Base-by-base conservation (phyloP, 2,329 filamentous ascomycete species). In the Botrytis galanthina region DNA sequence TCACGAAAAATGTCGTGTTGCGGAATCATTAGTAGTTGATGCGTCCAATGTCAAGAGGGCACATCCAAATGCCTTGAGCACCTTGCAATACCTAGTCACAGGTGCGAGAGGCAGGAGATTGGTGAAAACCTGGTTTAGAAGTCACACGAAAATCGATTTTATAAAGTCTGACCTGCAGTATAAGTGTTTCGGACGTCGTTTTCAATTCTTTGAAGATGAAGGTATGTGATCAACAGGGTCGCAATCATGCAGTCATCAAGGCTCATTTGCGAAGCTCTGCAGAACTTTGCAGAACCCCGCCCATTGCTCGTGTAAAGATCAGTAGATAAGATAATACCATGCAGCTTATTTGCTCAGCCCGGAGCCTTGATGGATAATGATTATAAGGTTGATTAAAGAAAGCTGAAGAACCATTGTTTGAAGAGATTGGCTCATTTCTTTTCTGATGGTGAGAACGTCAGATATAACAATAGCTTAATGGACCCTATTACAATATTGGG, bases 401-500 rank as follows among this genome's bases (percentile, higher is more conserved):
- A 60, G 35, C 29, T 37, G 18, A 46, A 32, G n/a, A 22, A 32
- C 32, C 9, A 44, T 32, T 35, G 8, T n/a, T 29, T 12, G 12
- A 5, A 26, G 29, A 8, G 32, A 35, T 35, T 14, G 10, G 37
- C 22, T 66, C 3, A 8, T 20, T 22, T 22, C 12, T 32, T 6
- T 4, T 66, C 14, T 26, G 4, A 35, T 18, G 42, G 48, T 51
- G 12, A 42, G 8, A 32, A 12, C 22, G 20, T 32, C 44, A 9
- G 39, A 12, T 44, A 64, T 22, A 44, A 44, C 12, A 18, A 64
- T 32, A 22, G 5, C 14, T 22, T 66, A 5, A 72, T 72, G 62
- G 70, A 72, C 16, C 62, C 62, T 12, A 20, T 72, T 4, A 72
- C 35, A 10, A 72, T 72, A 26, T 14, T 73, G 26, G 71, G 71